Percentiles rank a stretch among this genome's conserved stretches.
Conservation (phyloP, 306 rosid species). For the Fragaria ananassa region DNA sequence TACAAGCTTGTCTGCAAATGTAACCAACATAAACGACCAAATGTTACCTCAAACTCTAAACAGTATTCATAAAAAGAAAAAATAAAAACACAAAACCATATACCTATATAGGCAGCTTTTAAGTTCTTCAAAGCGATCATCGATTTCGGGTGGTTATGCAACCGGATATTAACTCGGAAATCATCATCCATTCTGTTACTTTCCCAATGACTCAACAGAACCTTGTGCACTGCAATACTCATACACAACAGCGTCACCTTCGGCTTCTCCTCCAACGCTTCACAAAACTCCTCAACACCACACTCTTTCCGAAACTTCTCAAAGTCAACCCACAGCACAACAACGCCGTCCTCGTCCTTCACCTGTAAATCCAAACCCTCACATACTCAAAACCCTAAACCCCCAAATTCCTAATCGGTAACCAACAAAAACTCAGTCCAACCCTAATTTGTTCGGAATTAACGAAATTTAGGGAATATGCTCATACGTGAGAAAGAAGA, state of each 20-base stretch:
- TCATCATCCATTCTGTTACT: slow-evolving; percentile 37
- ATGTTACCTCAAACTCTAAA: background rate
- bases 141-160: slow-evolving; percentile 76
- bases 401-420: background rate
- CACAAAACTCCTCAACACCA: slow-evolving; percentile 42
- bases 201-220: slow-evolving; percentile 46
- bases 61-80: background rate
- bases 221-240: slow-evolving; percentile 77
- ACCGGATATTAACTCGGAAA: slow-evolving; percentile 59
- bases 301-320: slow-evolving; percentile 51
- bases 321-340: slow-evolving; percentile 59
- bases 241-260: slow-evolving; percentile 65
- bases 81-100: background rate
- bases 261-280: slow-evolving; percentile 62
- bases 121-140: slow-evolving; percentile 82
- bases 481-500: slow-evolving; percentile 60
- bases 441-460: background rate
- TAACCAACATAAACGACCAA: slow-evolving; percentile 1
- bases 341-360: slow-evolving; percentile 44
- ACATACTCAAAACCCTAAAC: slow-evolving; percentile 5
- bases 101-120: slow-evolving; percentile 93
- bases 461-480: slow-evolving; percentile 6
- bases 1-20: slow-evolving; percentile 69
- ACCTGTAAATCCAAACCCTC: slow-evolving; percentile 25
- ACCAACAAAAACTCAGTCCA: background rate